Conservation (phyloP, 1,284 basidiomycete species). For the Marasmius sp. region DNA sequence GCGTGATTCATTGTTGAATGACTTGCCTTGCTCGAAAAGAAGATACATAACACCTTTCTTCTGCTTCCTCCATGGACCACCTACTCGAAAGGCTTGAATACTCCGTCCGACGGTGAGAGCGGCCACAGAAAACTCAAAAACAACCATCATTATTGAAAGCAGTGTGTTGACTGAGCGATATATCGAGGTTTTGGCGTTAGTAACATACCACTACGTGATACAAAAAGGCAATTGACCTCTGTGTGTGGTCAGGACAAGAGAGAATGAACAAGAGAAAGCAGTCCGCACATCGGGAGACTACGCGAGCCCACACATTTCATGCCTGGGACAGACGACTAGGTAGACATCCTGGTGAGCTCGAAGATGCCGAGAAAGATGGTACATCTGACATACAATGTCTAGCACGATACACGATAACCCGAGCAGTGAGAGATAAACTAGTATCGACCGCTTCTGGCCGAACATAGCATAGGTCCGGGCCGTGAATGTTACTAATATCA, state of each 20-base stretch:
- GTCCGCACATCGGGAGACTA: no score
- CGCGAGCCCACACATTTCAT: no score
- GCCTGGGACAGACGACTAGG: no score
- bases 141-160: conserved; percentile 26
- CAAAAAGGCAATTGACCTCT: no score
- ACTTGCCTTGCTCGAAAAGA: conserved; percentile 23
- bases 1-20: neutral
- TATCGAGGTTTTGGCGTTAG: neutral
- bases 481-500: conserved; percentile 24
- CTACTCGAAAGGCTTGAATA: conserved; percentile 21
- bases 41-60: conserved; percentile 14
- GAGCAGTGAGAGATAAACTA: conserved; percentile 22
- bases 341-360: no score
- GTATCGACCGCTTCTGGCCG: conserved; percentile 20
- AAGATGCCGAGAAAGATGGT: no score
- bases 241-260: no score
- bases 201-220: no score
- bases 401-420: conserved; percentile 20
- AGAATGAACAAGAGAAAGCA: no score
- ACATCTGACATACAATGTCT: no score
- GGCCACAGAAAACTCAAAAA: conserved; percentile 26
- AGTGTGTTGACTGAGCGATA: conserved; percentile 17
- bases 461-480: conserved; percentile 28
- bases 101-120: conserved; percentile 23
- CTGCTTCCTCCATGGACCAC: conserved; percentile 7